Evolutionary conservation across 495 filamentous ascomycete genomes (phyloP), one percentile per base, ranked within the genome.

Genomic region (Cenococcum geophilum): DNA sequence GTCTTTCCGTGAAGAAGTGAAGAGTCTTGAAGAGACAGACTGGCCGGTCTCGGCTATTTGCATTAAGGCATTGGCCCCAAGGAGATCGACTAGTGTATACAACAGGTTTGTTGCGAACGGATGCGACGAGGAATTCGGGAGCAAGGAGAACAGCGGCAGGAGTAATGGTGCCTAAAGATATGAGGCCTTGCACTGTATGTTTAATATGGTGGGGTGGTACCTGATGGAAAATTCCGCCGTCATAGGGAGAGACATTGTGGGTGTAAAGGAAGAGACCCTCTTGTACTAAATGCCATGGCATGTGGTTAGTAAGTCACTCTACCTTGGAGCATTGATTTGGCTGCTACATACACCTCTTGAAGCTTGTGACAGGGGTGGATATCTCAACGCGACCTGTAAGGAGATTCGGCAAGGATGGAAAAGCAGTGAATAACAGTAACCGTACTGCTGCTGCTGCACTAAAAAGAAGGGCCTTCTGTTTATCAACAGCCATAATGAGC

Each of bases 151-250:
- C 57, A 97, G 80, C 42, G 92, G 88, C 45, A 98, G 86, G 11
- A 97, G 81, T 32, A 98, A 80, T 11, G 93, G 93, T 25, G 93
- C 93, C 84, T 89, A 59, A 27, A 12, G 3, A 43, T 35, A 8
- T 62, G 1, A 49, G 52, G n/a, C 27, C 6, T 32, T 20, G 47
- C 21, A 27, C 18, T 16, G 14, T 6, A 21, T 18, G n/a, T 1
- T 32, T 18, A 6, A 22, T 9, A 32, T 25, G 18, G 1, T 10
- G 18, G 35, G 36, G 22, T 53, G 45, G 34, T 74, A 86, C 86
- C 76, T 98, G 93, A 77, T 98, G 91, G 75, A 89, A 98, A 72
- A 97, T 89, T 60, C 93, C 93, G 59, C 93, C 93, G 74, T 98
- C 92, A 74, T 97, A 98, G 0, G 93, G 93, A 53, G 91, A 97